Evolutionary conservation across 108 stramenopile species (phyloP), one percentile per base, ranked within the genome.

Genomic region (Cyclotella baltica): DNA sequence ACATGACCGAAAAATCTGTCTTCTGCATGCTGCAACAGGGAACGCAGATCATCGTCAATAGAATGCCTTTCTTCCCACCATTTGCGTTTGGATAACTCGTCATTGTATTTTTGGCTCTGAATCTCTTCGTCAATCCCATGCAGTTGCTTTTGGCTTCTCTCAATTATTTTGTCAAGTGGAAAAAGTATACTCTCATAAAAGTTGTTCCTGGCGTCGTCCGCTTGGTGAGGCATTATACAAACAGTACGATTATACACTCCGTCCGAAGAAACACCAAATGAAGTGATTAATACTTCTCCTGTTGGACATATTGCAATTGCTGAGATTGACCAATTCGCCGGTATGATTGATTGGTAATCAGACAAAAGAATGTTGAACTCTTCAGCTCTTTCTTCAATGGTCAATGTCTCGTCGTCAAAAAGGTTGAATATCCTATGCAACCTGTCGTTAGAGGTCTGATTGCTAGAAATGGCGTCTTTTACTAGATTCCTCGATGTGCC

Each of bases 1-100:
- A 67, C 72, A 63, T 47, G 29, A 0, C 67, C 53, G 72, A 94
- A 90, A 51, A 75, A 89, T 13, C 33, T 48, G 3, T 38, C 56
- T 72, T 94, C 91, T 0, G 83, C 77, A 16, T 67, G 46, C 48
- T 87, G 64, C 13, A 94, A 34, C 19, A 90, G 69, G 0, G 35
- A 31, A 46, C 70, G 71, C 43, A 96, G 73, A 23, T 81, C 75
- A 9, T 88, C 76, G 51, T 96, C 92, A 35, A 91, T 72, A 23
- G 67, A 62, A 38, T 85, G 74, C 28, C 96, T 77, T 58, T 88
- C 80, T 8, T 85, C 73, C 93, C 93, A 94, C 93, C 95, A 94
- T 50, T 80, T 67, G 37, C 87, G 73, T 73, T 88, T 93, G 5
- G 65, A 53, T 34, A 75, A 73, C 47, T 86, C 85, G 25, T 75